phyloP scores from a whole-genome alignment of 108 stramenopile genomes.

The Mayamaea pseudoterrestris region DNA sequence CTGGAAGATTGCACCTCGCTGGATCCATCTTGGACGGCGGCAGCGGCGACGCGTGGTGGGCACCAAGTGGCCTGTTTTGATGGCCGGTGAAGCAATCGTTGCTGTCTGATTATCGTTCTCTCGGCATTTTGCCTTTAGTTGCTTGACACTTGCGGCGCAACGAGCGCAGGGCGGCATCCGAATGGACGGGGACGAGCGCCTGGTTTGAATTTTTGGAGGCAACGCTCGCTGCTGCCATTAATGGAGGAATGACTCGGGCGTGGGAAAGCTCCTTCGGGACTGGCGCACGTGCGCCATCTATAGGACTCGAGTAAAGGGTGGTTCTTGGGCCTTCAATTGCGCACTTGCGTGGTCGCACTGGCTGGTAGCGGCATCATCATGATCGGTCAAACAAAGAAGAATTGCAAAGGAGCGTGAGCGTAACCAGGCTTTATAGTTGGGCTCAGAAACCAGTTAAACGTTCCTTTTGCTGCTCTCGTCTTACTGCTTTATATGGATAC shows the following conservation, averaged over 20 bases:
- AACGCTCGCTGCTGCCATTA: background rate
- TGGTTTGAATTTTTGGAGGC: conserved; percentile 11
- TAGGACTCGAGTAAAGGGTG: conserved; percentile 12
- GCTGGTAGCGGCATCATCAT: conserved; percentile 8
- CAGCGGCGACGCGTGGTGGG: conserved; percentile 23
- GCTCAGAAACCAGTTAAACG: too few relatives aligned
- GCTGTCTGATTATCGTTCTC: too few relatives aligned
- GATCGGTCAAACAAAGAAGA: too few relatives aligned
- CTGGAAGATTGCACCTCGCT: conserved; percentile 7
- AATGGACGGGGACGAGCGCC: conserved; percentile 27
- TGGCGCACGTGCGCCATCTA: conserved; percentile 19
- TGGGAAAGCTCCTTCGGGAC: conserved; percentile 13
- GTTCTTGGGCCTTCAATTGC: conserved; percentile 17
- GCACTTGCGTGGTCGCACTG: conserved; percentile 13
- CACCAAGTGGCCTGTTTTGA: conserved; percentile 22
- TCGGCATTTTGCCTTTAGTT: conserved; percentile 14
- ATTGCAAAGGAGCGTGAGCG: too few relatives aligned
- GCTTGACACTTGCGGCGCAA: conserved; percentile 14
- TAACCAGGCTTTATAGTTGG: too few relatives aligned
- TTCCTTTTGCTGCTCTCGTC: too few relatives aligned
- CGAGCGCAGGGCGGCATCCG: conserved; percentile 34
- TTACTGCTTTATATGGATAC: too few relatives aligned
- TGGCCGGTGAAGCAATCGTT: background rate
- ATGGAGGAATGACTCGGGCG: conserved; percentile 3
- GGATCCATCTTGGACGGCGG: conserved; percentile 25